phyloP scores from a whole-genome alignment of 2,329 filamentous ascomycete species.

The Falciphora oryzae region DNA sequence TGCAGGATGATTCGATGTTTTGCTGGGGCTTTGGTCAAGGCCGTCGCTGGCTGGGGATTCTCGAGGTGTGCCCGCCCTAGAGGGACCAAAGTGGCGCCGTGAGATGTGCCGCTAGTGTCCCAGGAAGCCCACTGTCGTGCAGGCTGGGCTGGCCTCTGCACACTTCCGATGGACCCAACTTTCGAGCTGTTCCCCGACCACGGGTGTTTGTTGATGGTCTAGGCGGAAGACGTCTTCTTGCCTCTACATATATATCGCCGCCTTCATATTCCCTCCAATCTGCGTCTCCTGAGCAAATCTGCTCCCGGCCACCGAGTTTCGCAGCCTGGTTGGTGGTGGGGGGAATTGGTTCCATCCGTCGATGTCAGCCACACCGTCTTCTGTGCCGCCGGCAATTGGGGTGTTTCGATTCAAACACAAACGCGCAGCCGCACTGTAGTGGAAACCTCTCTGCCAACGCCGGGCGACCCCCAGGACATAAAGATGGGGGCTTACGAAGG shows the following conservation, averaged over 20 bases:
- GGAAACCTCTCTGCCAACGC: neutral
- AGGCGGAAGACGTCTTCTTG: neutral
- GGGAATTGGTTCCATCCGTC: neutral
- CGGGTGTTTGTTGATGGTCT: too few species aligned
- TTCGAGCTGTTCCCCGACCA: neutral
- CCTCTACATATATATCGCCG: neutral
- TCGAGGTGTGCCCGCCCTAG: neutral
- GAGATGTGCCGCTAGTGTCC: neutral
- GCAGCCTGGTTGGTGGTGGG: too few species aligned
- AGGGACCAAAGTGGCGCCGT: neutral
- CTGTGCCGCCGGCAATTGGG: neutral
- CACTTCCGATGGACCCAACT: neutral
- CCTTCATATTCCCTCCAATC: neutral
- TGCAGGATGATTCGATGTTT: conserved; percentile 8
- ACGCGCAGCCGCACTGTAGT: neutral
- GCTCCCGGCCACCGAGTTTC: neutral
- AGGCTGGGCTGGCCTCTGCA: neutral
- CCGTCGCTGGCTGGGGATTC: neutral
- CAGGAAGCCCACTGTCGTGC: neutral
- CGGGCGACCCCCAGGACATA: too few species aligned
- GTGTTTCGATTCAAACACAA: neutral
- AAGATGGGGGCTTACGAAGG: too few species aligned
- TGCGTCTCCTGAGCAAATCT: neutral
- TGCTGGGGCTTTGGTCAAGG: neutral
- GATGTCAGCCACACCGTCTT: neutral